These are phyloP conservation scores for Psidium friedrichsthalianum DNA, from an alignment of 345 rosid genomes.

Conservation along the genomic window DNA sequence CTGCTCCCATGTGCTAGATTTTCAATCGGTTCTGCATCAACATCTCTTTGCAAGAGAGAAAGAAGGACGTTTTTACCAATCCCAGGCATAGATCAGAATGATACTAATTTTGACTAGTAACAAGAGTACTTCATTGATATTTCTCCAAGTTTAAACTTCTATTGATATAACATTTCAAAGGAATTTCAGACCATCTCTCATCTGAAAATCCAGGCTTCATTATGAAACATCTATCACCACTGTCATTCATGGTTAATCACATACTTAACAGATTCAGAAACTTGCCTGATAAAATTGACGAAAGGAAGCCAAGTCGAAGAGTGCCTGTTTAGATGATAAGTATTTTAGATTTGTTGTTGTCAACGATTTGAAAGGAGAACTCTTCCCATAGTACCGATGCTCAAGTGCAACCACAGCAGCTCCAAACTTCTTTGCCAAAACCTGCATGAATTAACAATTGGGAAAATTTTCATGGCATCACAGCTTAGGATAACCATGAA, in stretches of 20 bases:
- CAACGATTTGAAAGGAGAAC: slow-evolving; percentile 61
- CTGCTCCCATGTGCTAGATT: not conserved
- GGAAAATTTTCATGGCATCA: not conserved
- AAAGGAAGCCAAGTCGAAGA: slow-evolving; percentile 79
- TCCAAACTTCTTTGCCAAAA: slow-evolving; percentile 92
- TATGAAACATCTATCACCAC: not conserved
- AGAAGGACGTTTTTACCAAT: not conserved
- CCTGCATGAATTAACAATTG: slow-evolving; percentile 7
- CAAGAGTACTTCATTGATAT: not conserved
- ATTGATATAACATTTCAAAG: too few relatives aligned
- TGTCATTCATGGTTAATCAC: not conserved
- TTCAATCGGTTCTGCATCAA: not conserved
- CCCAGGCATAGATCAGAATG: not conserved
- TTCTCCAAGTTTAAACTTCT: not conserved
- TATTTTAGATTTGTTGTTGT: slow-evolving; percentile 66
- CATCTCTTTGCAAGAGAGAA: not conserved
- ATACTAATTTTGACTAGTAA: not conserved
- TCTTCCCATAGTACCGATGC: slow-evolving; percentile 95
- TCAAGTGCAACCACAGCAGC: slow-evolving; percentile 92
- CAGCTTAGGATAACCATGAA: not conserved
- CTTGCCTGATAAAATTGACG: slow-evolving; percentile 76
- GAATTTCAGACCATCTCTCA: not conserved
- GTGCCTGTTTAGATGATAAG: slow-evolving; percentile 88
- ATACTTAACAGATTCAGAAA: not conserved
- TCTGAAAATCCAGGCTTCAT: not conserved